Base-by-base conservation (phyloP, 306 rosid genomes). In the Inga laurina region DNA sequence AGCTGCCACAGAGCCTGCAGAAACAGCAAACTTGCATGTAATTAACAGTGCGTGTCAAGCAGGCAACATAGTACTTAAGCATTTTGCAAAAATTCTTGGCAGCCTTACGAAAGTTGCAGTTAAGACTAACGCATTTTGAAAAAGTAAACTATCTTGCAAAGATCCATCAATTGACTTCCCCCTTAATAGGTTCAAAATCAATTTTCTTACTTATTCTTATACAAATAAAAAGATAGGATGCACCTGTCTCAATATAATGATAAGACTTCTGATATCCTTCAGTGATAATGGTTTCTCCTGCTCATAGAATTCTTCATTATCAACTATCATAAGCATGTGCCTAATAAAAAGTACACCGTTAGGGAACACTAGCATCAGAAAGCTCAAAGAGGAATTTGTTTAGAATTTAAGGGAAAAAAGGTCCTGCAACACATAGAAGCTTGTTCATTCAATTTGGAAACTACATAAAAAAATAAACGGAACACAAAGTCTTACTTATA, bases 1-100 rank as follows among this genome's bases (percentile, higher is more conserved):
- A 96, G 94, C 90, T 93, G 98, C 99, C 99, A 96, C 22, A 96
- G 88, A 78, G 94, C 97, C 99, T 96, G 93, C 90, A 91, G 78
- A 86, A 87, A 83, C 37, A 66, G 66, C n/a, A 72, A 69, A 72
- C 71, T 46, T 80, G 27, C 73, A 65, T 15, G 51, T 66, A 75
- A 79, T 72, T 78, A 84, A 71, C 56, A 35, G 69, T 22, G 52
- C 71, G 72, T 16, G 52, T 52, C 79, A 82, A 84, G 75, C 44
- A 75, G 72, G 62, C 30, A 61, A 49, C 69, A 74, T 57, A 22
- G 57, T 79, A 30, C 22, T 24, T 13, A 18, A 7, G 59, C 59
- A 37, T 10, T 56, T 80, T 27, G 43, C 73, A n/a, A 75, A 79
- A 51, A 43, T 32, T 35, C 52, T 19, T 12, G 56, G 62, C 75